phyloP scores from a whole-genome alignment of 345 rosid genomes.

The Syzygium oleosum region DNA sequence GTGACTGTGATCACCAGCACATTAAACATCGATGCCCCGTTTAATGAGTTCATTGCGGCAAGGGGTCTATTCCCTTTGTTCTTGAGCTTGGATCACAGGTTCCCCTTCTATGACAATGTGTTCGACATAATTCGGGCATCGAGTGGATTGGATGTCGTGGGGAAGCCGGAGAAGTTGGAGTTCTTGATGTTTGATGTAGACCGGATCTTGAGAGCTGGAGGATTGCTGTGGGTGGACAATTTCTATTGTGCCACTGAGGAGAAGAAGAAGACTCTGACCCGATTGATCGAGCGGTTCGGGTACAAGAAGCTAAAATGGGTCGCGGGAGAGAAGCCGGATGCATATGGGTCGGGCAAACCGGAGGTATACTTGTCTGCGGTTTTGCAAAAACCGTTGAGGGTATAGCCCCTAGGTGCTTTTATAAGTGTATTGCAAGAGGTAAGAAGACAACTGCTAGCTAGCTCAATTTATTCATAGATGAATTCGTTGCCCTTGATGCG shows the following conservation, averaged over 20 bases:
- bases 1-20: constrained; percentile 69
- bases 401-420: constrained; percentile 14
- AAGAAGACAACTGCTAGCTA: background rate
- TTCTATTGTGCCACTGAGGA: constrained; percentile 56
- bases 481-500: constrained; percentile 1
- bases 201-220: constrained; percentile 73
- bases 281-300: constrained; percentile 73
- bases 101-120: constrained; percentile 84
- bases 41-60: constrained; percentile 71
- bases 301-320: constrained; percentile 97
- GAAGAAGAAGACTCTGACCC: constrained; percentile 64
- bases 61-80: constrained; percentile 85
- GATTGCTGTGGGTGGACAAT: constrained; percentile 86
- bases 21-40: constrained; percentile 70
- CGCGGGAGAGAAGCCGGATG: constrained; percentile 58
- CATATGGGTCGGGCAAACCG: constrained; percentile 31
- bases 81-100: constrained; percentile 83
- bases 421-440: background rate
- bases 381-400: constrained; percentile 82
- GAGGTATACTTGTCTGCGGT: constrained; percentile 79
- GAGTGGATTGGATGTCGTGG: constrained; percentile 60
- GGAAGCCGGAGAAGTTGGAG: constrained; percentile 70
- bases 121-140: constrained; percentile 71
- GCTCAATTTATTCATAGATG: background rate
- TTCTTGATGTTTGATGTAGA: constrained; percentile 94